phyloP scores from a whole-genome alignment of 192 early-diverging fungal species.

The Backusella circina region DNA sequence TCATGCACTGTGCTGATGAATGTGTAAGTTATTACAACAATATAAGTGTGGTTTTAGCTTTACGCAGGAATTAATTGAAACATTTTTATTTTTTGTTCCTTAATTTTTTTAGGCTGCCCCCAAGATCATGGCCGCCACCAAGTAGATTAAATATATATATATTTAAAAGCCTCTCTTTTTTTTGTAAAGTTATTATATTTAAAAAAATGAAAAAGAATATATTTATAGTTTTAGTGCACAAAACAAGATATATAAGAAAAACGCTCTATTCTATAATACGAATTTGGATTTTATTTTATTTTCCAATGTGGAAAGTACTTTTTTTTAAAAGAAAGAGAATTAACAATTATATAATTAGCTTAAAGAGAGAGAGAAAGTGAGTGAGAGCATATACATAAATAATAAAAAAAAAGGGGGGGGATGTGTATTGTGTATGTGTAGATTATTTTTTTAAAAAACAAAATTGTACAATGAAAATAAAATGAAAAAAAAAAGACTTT shows the following conservation, averaged over 20 bases:
- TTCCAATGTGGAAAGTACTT: neutral
- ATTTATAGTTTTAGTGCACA: neutral
- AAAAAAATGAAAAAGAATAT: neutral
- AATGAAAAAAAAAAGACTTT: neutral
- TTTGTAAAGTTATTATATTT: conserved; percentile 4
- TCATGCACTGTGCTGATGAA: conserved; percentile 76
- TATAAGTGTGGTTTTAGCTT: neutral
- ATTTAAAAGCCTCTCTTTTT: conserved; percentile 1
- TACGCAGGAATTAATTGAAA: conserved; percentile 1
- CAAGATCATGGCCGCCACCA: conserved; percentile 57
- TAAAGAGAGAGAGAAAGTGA: neutral
- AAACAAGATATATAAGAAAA: neutral
- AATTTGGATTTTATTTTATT: neutral
- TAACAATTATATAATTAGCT: neutral
- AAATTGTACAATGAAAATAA: neutral
- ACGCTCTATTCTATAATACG: neutral
- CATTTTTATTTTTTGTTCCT: neutral
- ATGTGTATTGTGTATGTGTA: neutral
- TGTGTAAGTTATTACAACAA: conserved; percentile 61
- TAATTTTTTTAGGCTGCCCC: conserved; percentile 45
- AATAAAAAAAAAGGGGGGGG: neutral
- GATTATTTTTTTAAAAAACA: neutral
- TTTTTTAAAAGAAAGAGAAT: neutral
- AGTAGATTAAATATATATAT: conserved; percentile 34
- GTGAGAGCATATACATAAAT: neutral